Evolutionary conservation across 2,329 filamentous ascomycete species (phyloP), one percentile per base, ranked within the genome.

Genomic region (Hypoxylon sp.): DNA sequence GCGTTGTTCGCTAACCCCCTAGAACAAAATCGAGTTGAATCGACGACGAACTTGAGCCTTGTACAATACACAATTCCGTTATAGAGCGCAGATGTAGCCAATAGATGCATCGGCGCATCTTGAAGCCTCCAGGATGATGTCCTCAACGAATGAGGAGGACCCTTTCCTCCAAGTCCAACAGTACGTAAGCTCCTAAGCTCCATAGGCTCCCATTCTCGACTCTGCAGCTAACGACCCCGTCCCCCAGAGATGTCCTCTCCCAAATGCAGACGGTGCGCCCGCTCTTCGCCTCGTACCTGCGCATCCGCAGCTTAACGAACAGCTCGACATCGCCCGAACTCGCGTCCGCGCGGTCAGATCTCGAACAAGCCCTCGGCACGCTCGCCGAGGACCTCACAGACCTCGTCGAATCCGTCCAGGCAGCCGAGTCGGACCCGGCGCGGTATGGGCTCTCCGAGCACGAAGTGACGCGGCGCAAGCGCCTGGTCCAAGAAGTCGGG

Each of bases 241-340:
- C 46, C 4, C 53, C 66, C 79, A 97, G 94, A 82, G 96, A 99
- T 82, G 93, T 98, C 73, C 90, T 97, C 73, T 84, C 90, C 71
- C 92, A 97, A 68, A 90, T 99, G 71, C 88, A 91, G 72, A 89
- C 89, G 13, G 92, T 93, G 59, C 91, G 95, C 8, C 91, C 95
- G 58, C 90, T 98, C 64, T 98, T 98, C 85, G 91, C 92, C 71
- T 98, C 95, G 14, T 99, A 97, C 84, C 88, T 97, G 48, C 95
- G 96, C 78, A 99, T 99, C 82, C 93, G 94, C 77, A 96, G 94
- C 50, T 91, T 97, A 27, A 64, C 72, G 31, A 57, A 66, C 61
- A 88, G 89, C 7, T 58, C 90, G 13, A 85, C 86, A 48, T 95
- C 93, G 17, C 94, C 94, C 11, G 96, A 99, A 79, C 93, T 99